A percentile compares a stretch with the other conserved stretches of the same genome.
These are phyloP conservation scores for Ochetophila trinervis DNA, from an alignment of 306 rosid species.

Conservation along the genomic window DNA sequence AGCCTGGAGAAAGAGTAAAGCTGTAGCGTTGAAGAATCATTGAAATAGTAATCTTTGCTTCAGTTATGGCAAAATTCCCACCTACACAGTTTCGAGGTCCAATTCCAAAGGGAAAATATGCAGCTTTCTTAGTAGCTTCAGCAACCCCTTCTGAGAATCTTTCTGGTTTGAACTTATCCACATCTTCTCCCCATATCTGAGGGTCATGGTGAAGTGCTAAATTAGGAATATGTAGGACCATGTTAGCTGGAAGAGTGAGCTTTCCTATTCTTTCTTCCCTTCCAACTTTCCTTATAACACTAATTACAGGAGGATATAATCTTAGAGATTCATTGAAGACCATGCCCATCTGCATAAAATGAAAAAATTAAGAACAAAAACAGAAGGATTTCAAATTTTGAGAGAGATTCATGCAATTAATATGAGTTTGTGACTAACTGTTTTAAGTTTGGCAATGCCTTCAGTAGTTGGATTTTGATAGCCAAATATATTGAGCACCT, in stretches of 20 bases:
- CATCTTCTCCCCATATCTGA: conserved; percentile 29
- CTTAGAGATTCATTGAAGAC: conserved; percentile 28
- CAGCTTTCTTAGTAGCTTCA: conserved; percentile 21
- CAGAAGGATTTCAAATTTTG: neutral
- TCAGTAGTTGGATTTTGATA: conserved; percentile 10
- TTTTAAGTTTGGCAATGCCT: conserved; percentile 14
- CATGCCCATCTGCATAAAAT: conserved; percentile 19
- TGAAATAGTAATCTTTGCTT: conserved; percentile 27
- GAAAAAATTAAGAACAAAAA: neutral
- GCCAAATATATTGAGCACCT: conserved; percentile 19
- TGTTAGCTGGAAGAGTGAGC: conserved; percentile 9
- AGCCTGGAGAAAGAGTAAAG: conserved; percentile 23
- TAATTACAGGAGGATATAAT: conserved; percentile 12
- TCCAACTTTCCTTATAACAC: neutral
- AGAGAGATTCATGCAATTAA: neutral
- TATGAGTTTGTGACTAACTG: conserved; percentile 10
- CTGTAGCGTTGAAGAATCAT: conserved; percentile 30
- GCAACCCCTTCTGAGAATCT: conserved; percentile 22
- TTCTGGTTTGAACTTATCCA: conserved; percentile 23
- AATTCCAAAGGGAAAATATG: conserved; percentile 19
- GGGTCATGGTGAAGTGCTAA: conserved; percentile 23
- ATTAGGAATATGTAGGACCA: neutral
- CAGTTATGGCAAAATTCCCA: conserved; percentile 15
- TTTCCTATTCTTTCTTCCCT: conserved; percentile 11
- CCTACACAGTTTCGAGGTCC: conserved; percentile 32